These are phyloP conservation scores for Candida nonsorbophila DNA, from an alignment of 805 yeast genomes.

Conservation along the genomic window DNA sequence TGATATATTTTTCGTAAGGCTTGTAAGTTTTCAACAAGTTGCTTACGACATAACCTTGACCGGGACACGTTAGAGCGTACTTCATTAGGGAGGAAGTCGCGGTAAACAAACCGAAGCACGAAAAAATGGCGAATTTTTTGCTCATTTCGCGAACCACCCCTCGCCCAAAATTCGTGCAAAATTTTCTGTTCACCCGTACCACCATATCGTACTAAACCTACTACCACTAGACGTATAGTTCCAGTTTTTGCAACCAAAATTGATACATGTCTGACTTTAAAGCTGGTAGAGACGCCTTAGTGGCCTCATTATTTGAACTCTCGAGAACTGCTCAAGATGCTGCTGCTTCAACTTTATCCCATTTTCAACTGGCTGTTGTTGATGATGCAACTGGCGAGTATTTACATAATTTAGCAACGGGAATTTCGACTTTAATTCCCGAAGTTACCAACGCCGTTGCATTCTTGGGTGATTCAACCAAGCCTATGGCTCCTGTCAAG, in stretches of 20 bases:
- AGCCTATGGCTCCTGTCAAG: constrained; percentile 11
- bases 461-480: constrained; percentile 11
- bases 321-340: constrained; percentile 85
- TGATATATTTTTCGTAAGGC: constrained; percentile 6
- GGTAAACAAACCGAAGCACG: neutral
- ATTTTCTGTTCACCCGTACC: constrained; percentile 1
- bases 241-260: too few species aligned
- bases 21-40: constrained; percentile 17
- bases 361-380: constrained; percentile 50
- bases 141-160: constrained; percentile 1
- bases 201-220: constrained; percentile 1
- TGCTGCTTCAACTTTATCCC: constrained; percentile 72
- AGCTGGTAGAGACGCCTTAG: constrained; percentile 28
- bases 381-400: constrained; percentile 36
- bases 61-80: constrained; percentile 30
- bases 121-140: too few species aligned
- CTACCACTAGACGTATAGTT: neutral
- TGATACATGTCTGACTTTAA: constrained; percentile 10
- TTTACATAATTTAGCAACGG: constrained; percentile 31
- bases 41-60: constrained; percentile 24
- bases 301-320: constrained; percentile 74
- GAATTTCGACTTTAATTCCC: too few species aligned
- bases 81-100: constrained; percentile 1
- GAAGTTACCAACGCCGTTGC: constrained; percentile 33
- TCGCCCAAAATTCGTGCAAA: constrained; percentile 3